Percentiles rank a stretch among this genome's conserved stretches.
These are phyloP conservation scores for Candida manassasensis DNA, from an alignment of 805 yeast genomes.

Conservation along the genomic window DNA sequence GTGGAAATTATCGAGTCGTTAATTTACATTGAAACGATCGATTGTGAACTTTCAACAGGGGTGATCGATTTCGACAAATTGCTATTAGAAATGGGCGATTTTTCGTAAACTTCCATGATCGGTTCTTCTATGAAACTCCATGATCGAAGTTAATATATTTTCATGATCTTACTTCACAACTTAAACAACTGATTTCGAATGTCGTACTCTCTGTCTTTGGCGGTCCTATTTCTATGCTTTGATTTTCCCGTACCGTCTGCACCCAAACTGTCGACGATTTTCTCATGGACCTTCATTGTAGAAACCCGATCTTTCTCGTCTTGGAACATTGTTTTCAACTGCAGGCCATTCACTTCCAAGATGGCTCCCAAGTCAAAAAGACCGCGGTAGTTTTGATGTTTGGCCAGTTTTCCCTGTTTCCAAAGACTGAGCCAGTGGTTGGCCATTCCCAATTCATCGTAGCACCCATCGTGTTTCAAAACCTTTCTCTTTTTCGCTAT, in stretches of 20 bases:
- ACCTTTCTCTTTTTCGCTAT: constrained; percentile 41
- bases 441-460: constrained; percentile 59
- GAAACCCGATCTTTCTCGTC: constrained; percentile 27
- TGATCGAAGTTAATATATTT: too few relatives aligned
- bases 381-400: constrained; percentile 25
- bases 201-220: constrained; percentile 41
- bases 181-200: constrained; percentile 35
- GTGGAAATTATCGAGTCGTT: not conserved
- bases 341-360: constrained; percentile 21
- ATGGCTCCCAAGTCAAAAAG: constrained; percentile 35
- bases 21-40: too few relatives aligned
- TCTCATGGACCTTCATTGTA: constrained; percentile 22
- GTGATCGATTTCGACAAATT: too few relatives aligned
- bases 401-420: constrained; percentile 59
- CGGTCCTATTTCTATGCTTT: constrained; percentile 36
- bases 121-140: too few relatives aligned
- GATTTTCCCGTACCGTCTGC: constrained; percentile 34
- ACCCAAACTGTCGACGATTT: constrained; percentile 33
- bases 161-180: too few relatives aligned
- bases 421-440: constrained; percentile 57
- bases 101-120: too few relatives aligned
- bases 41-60: too few relatives aligned
- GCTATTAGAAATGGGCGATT: too few relatives aligned
- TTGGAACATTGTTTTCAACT: constrained; percentile 19
- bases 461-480: constrained; percentile 31